A percentile compares a stretch with the other conserved stretches of the same genome.
phyloP scores from a whole-genome alignment of 495 filamentous ascomycete genomes.

The Aspergillus egyptiacus region DNA sequence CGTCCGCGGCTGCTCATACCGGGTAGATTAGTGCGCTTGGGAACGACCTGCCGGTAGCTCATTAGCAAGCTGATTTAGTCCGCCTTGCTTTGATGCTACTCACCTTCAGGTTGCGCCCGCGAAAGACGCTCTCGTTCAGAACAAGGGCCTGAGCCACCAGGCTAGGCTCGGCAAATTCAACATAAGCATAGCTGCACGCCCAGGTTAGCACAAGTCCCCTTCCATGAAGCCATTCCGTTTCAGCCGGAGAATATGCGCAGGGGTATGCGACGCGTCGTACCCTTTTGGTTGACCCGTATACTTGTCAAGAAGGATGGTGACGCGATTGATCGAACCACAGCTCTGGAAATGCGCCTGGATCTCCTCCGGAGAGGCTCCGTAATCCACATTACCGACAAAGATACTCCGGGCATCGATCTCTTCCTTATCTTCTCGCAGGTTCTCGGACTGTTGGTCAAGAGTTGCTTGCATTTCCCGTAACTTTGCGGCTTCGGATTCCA shows the following conservation, averaged over 20 bases:
- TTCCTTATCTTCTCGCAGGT: slow-evolving; percentile 85
- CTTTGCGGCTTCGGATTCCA: slow-evolving; percentile 97
- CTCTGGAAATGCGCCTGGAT: slow-evolving; percentile 99
- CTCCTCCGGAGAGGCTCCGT: slow-evolving; percentile 95
- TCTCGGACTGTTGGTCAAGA: slow-evolving; percentile 77
- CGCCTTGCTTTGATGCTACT: slow-evolving; percentile 7
- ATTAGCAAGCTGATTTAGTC: neutral
- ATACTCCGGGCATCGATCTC: slow-evolving; percentile 94
- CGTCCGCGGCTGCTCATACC: slow-evolving; percentile 76
- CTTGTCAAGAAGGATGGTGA: slow-evolving; percentile 96
- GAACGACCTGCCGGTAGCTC: slow-evolving; percentile 60
- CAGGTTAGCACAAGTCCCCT: slow-evolving; percentile 40
- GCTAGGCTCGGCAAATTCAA: slow-evolving; percentile 94
- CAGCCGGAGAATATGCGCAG: neutral
- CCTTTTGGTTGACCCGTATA: slow-evolving; percentile 98
- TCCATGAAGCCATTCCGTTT: neutral
- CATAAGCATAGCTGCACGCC: slow-evolving; percentile 84
- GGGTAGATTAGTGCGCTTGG: slow-evolving; percentile 95
- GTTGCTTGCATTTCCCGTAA: slow-evolving; percentile 92
- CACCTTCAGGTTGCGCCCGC: slow-evolving; percentile 91
- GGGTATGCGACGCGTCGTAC: slow-evolving; percentile 45
- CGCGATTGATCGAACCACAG: slow-evolving; percentile 95
- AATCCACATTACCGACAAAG: slow-evolving; percentile 99
- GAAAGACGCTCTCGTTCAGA: slow-evolving; percentile 94
- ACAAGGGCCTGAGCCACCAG: slow-evolving; percentile 90